phyloP scores from a whole-genome alignment of 2,329 filamentous ascomycete genomes.

The Diplodia intermedia region DNA sequence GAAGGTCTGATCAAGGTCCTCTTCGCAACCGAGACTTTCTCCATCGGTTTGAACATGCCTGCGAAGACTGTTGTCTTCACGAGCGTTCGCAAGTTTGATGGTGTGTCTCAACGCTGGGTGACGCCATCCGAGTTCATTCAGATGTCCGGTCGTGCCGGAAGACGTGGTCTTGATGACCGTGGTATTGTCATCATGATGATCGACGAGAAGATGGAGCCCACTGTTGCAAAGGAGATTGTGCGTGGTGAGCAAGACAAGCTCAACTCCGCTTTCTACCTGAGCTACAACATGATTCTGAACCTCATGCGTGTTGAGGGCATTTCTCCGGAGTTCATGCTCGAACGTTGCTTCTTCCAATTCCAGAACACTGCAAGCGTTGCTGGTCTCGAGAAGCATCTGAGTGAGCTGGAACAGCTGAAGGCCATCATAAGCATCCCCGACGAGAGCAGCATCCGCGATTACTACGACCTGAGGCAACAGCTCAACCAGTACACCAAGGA shows the following conservation, averaged over 20 bases:
- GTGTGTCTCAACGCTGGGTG: slow-evolving; percentile 77
- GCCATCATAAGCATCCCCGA: slow-evolving; percentile 79
- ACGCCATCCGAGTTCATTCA: slow-evolving; percentile 97
- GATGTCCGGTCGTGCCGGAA: slow-evolving; percentile 96
- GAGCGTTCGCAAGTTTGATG: slow-evolving; percentile 93
- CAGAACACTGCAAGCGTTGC: slow-evolving; percentile 92
- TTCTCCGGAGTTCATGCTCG: slow-evolving; percentile 98
- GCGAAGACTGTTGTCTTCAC: slow-evolving; percentile 99
- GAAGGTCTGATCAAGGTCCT: slow-evolving; percentile 97
- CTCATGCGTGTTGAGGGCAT: slow-evolving; percentile 98
- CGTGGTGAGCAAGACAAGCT: slow-evolving; percentile 96
- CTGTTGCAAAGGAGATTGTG: slow-evolving; percentile 92
- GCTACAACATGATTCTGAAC: slow-evolving; percentile 99
- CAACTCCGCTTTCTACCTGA: slow-evolving; percentile 96
- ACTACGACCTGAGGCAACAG: slow-evolving; percentile 87
- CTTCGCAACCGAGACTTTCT: slow-evolving; percentile 98
- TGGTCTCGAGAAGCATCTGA: slow-evolving; percentile 79
- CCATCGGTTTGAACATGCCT: slow-evolving; percentile 98
- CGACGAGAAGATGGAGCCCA: slow-evolving; percentile 92
- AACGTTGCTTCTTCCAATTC: slow-evolving; percentile 97
- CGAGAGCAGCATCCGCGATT: slow-evolving; percentile 88
- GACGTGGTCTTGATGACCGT: slow-evolving; percentile 94
- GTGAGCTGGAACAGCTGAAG: slow-evolving; percentile 76
- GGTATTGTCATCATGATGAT: slow-evolving; percentile 99
- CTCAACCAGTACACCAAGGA: slow-evolving; percentile 84